phyloP scores from a whole-genome alignment of 148 eudicot genomes.

The Salicornia ramosissima region DNA sequence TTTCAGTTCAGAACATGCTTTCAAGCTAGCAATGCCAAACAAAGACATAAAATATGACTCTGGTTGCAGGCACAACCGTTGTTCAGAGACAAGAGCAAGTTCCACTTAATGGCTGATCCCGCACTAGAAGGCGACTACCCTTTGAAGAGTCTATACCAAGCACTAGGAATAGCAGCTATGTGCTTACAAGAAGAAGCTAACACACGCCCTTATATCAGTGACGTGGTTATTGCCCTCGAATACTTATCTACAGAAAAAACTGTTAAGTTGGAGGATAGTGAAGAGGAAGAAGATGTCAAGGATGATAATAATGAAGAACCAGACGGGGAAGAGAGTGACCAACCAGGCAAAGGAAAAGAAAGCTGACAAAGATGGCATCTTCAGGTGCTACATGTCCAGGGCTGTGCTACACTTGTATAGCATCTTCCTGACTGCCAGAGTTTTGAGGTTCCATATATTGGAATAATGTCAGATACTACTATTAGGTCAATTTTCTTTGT shows the following conservation, averaged over 20 bases:
- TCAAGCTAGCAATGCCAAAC: not conserved
- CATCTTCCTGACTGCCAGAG: not conserved
- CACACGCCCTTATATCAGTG: conserved; percentile 63
- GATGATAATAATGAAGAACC: conserved; percentile 1
- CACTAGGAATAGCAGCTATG: conserved; percentile 90
- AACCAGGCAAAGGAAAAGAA: not conserved
- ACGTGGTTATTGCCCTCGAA: conserved; percentile 70
- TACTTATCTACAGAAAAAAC: conserved; percentile 35
- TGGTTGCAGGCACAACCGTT: conserved; percentile 72
- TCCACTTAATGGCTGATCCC: conserved; percentile 76
- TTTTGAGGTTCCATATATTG: not conserved
- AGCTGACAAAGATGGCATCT: conserved; percentile 3
- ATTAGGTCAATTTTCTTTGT: not conserved
- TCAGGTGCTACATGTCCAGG: conserved; percentile 7
- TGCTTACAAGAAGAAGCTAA: conserved; percentile 78
- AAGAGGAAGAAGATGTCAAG: conserved; percentile 19
- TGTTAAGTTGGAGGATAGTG: conserved; percentile 14
- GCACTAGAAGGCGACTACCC: conserved; percentile 56
- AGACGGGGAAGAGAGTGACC: not conserved
- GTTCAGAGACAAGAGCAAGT: conserved; percentile 66
- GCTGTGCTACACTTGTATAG: conserved; percentile 2
- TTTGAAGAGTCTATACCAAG: conserved; percentile 63
- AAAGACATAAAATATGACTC: not conserved
- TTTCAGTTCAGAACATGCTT: no score
- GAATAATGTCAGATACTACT: not conserved